Evolutionary conservation across 1,284 basidiomycete species (phyloP).

Genomic region (Moniliophthora roreri): DNA sequence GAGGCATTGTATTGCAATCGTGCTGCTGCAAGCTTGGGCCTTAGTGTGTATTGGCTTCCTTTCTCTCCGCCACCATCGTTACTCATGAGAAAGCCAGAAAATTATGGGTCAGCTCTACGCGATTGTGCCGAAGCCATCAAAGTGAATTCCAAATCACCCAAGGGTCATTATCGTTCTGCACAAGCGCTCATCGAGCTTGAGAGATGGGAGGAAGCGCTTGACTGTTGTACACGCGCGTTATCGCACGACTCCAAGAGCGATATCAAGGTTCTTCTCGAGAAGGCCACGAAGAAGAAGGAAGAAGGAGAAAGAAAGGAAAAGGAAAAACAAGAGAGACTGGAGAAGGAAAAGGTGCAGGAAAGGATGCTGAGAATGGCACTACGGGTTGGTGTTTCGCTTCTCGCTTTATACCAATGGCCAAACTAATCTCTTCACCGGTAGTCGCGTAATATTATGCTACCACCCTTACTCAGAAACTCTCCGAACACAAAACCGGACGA

Average conservation of each 20-base stretch:
- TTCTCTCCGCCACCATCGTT: neutral
- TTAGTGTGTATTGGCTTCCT: constrained; percentile 51
- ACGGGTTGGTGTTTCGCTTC: constrained; percentile 43
- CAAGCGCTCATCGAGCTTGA: constrained; percentile 73
- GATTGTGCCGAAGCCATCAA: constrained; percentile 80
- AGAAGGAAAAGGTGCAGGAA: constrained; percentile 47
- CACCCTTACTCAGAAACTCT: constrained; percentile 51
- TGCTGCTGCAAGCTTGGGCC: constrained; percentile 90
- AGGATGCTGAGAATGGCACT: constrained; percentile 55
- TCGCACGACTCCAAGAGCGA: constrained; percentile 57
- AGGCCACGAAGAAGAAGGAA: constrained; percentile 43
- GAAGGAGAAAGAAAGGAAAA: constrained; percentile 50
- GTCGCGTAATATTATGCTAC: constrained; percentile 64
- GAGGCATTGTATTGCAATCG: constrained; percentile 86
- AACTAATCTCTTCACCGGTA: constrained; percentile 28
- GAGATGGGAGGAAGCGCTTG: constrained; percentile 75
- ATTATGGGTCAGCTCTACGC: constrained; percentile 80
- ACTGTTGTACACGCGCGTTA: constrained; percentile 74
- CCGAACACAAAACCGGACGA: constrained; percentile 50
- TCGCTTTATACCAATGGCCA: neutral
- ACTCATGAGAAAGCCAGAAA: constrained; percentile 55
- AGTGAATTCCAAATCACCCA: constrained; percentile 64
- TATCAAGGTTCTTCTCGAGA: constrained; percentile 47
- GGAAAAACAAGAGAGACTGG: constrained; percentile 47
- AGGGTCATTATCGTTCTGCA: constrained; percentile 85